Evolutionary conservation across 768 basidiomycete genomes (phyloP), one percentile per base, ranked within the genome.

Genomic region (Lanmaoa pseudosensibilis): DNA sequence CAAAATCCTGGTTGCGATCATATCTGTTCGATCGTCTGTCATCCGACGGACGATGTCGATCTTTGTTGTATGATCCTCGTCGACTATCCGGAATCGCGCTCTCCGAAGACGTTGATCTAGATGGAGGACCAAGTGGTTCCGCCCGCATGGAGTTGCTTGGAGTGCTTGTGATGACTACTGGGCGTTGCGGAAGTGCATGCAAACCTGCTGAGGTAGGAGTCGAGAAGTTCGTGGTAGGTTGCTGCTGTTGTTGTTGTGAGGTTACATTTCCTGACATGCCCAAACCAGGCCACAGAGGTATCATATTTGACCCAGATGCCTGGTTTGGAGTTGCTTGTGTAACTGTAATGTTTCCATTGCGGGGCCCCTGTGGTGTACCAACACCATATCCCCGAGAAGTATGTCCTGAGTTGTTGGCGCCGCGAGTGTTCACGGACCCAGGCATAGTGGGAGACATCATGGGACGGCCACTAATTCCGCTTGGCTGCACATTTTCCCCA

Each of bases 141-240:
- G 63, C 63, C 4, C 63, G 68, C n/a, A 52, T 56, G 15, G 54
- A 46, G 18, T 23, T 52, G 11, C 44, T 59, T 13, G 63, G 63
- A 44, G 23, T 2, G 1, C 4, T 32, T 21, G 51, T 2, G 10
- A n/a, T 0, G 18, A 5, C 16, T 12, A 13, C 9, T 15, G 66
- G 66, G 25, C 67, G 68, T 51, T 39, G 65, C 2, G 67, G 67
- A 37, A 69, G 65, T 13, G 27, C 2, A 34, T 59, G 59, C 19
- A 4, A 15, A 25, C 52, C 48, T 38, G 27, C 1, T 0, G 38
- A 40, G 9, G 34, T 21, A 43, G 64, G 47, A 21, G 16, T 23
- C 11, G 48, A 32, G 19, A 34, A 16, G 19, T 33, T 52, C 19
- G 25, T 25, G 41, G 38, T 8, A 45, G 30, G 49, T 32, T 21